Conservation (phyloP, 169 alveolate genomes). For the Cyclospora cayetanensis region DNA sequence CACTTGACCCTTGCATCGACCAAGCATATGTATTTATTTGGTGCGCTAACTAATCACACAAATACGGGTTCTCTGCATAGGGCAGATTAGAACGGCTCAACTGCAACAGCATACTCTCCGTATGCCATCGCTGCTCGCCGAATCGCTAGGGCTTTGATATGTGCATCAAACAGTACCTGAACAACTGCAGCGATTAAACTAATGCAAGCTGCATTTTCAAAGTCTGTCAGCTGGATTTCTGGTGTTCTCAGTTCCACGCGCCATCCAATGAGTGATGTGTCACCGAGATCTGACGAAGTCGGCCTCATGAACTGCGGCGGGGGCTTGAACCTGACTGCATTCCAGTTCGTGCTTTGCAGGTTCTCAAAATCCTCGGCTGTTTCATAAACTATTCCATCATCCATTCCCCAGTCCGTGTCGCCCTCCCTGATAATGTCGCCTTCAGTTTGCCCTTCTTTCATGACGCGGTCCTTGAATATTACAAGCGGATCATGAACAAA, state of each 20-base stretch:
- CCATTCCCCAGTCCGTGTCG: slow-evolving; percentile 63
- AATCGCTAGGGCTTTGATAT: too few relatives aligned
- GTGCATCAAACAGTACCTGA: too few relatives aligned
- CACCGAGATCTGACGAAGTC: slow-evolving; percentile 48
- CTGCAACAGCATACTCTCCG: too few relatives aligned
- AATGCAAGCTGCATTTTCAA: slow-evolving; percentile 92
- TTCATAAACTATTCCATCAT: slow-evolving; percentile 68
- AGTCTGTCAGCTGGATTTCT: slow-evolving; percentile 95
- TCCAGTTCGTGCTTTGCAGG: slow-evolving; percentile 97
- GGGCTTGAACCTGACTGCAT: slow-evolving; percentile 96
- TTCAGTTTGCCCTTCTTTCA: not conserved
- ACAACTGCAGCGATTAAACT: slow-evolving; percentile 73
- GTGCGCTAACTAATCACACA: too few relatives aligned
- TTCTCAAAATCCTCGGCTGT: slow-evolving; percentile 92
- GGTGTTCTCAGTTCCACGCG: slow-evolving; percentile 96
- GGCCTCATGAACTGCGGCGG: slow-evolving; percentile 87
- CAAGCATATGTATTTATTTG: too few relatives aligned
- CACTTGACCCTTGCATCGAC: too few relatives aligned
- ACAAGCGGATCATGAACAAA: slow-evolving; percentile 95
- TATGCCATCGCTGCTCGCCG: too few relatives aligned
- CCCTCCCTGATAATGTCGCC: not conserved
- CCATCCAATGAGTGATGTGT: slow-evolving; percentile 85
- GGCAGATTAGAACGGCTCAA: too few relatives aligned
- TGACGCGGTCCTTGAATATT: slow-evolving; percentile 78
- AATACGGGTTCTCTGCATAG: too few relatives aligned